Evolutionary conservation across 345 rosid species (phyloP), one percentile per base, ranked within the genome.

Genomic region (Citrus australasica): DNA sequence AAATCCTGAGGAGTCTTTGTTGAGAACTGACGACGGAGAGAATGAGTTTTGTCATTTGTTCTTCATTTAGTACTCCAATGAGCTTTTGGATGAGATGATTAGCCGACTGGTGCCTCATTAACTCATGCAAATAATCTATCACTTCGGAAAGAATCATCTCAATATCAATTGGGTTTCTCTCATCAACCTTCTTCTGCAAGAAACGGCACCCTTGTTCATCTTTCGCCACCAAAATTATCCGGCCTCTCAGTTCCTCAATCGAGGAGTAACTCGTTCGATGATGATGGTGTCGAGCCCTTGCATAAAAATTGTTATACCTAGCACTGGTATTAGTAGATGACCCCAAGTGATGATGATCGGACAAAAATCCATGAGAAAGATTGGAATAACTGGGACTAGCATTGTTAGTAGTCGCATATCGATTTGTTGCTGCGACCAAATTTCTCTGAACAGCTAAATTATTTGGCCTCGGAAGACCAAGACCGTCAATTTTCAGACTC

Each of bases 21-120:
- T 74, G 19, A 63, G 17, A 67, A 17, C 16, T 9, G 22, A 60
- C 33, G 58, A 84, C 10, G 8, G 60, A 16, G 5, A 33, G 5
- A 19, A 86, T 51, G n/a, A 84, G 33, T 33, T 76, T 30, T 11
- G 68, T 70, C 73, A 75, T 74, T 33, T 79, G 86, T 33, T 70
- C 72, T 35, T 81, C 73, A 40, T 21, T 80, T 65, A 79, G 59
- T 0, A 24, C 79, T 28, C 42, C 79, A 21, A 86, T 73, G 2
- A 86, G 76, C 62, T 84, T 86, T 76, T 84, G 83, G 24, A 82
- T 37, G 21, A 80, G 22, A 74, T 67, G 27, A 80, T 76, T 74
- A 2, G 81, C 84, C 21, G 33, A 77, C 9, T 61, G 80, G 38
- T 86, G 78, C 22, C 68, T 32, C 69, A 79, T 61, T 6, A 86